Evolutionary conservation across 148 eudicot genomes (phyloP), one percentile per base, ranked within the genome.

Genomic region (Selenicereus undatus): DNA sequence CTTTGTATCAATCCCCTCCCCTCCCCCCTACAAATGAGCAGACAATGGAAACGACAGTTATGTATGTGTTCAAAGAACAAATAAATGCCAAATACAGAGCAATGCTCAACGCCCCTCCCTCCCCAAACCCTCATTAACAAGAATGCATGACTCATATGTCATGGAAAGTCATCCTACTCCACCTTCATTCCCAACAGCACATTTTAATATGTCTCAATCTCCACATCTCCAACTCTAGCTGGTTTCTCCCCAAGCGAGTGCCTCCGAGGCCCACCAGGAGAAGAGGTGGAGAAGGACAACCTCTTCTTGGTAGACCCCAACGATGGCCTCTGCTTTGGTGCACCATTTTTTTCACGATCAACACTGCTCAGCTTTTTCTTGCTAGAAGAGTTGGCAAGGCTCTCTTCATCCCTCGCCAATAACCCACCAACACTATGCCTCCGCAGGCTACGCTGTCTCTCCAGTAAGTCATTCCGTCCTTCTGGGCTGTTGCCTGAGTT

Each of bases 351-450:
- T 26, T 85, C 90, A 1, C 5, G 68, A 22, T 64, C 68, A 64
- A 10, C 68, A 22, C 27, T 85, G 62, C 86, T 82, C 87, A 12
- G 91, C 90, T n/a, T 22, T 8, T 22, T 64, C 79, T 86, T 90
- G 0, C 89, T 85, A 6, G 90, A 87, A 2, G 90, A 88, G 83
- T 89, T 89, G 0, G 84, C 90, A 5, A 86, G 87, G 89, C 94
- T 95, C 79, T 96, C 95, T 20, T 89, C 92, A 27, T 92, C 97
- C 79, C 93, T 84, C 72, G 84, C 87, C 0, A 94, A 87, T 35
- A 94, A 91, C 22, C 95, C 93, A 0, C 90, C 91, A 77, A 91
- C 82, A 85, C 94, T 96, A 71, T 93, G 97, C 91, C 99, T 89
- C 64, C 82, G 35, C 35, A 91, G 39, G 78, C 80, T 60, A 16